Base-by-base conservation (phyloP, 2,329 filamentous ascomycete species). In the Xylaria sp. region DNA sequence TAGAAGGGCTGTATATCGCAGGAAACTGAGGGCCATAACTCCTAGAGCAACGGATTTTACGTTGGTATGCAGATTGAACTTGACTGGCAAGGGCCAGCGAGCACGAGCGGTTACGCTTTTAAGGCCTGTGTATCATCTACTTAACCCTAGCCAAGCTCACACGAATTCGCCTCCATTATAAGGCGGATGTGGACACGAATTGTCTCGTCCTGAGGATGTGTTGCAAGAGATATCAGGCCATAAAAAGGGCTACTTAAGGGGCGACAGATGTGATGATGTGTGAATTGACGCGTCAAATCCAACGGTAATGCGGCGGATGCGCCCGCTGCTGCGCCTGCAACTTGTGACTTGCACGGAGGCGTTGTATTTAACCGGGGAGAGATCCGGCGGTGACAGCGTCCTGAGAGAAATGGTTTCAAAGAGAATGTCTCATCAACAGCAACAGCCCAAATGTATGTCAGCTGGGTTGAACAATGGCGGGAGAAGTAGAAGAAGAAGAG, bases 131-230 rank as follows among this genome's bases (percentile, higher is more conserved):
- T 53, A 58, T 65, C 60, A 48, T 59, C 60, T 38, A 36, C n/a
- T 66, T 53, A 69, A 64, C 67, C 69, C 58, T 59, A 59, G 59
- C 59, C 57, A 63, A 69, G 58, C 26, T 65, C 59, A 63, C 60
- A 60, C 57, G 54, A 42, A 59, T 40, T 63, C 40, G 23, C 9
- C 38, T 64, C 62, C 67, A 65, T 67, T 59, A 40, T 46, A 51
- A 42, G 28, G 11, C 28, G 46, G 23, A 28, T 48, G 13, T 26
- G 28, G 59, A 59, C 56, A 54, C 38, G 10, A 40, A 11, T 7
- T 38, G 36, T 60, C 17, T 68, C 40, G 38, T 36, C 17, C 3
- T 31, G 20, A 4, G 49, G 28, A 28, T 38, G 40, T 36, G 11
- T 61, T 28, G 61, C 31, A 40, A 46, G n/a, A 23, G 23, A 13